These are phyloP conservation scores for Pseudonitzschia pungens DNA, from an alignment of 108 stramenopile species.

Conservation along the genomic window DNA sequence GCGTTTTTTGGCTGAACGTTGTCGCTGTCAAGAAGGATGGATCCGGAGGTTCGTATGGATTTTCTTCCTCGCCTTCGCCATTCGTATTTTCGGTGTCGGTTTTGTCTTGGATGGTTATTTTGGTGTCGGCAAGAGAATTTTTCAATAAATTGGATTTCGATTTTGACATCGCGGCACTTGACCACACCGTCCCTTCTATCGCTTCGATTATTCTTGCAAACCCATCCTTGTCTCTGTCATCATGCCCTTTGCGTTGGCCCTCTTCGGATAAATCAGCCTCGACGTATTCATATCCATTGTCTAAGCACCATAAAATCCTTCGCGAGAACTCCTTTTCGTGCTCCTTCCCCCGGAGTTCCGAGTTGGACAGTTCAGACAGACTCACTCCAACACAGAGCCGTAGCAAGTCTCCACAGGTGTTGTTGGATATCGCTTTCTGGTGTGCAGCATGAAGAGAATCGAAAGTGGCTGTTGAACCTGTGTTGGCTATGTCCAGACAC, in stretches of 20 bases:
- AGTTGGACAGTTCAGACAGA: conserved; percentile 23
- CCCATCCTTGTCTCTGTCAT: conserved; percentile 87
- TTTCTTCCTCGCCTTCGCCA: conserved; percentile 17
- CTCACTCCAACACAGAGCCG: conserved; percentile 71
- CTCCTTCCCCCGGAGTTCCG: conserved; percentile 42
- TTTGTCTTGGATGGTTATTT: conserved; percentile 11
- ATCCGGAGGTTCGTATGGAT: conserved; percentile 32
- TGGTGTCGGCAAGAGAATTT: conserved; percentile 27
- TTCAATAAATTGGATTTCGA: conserved; percentile 20
- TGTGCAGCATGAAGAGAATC: conserved; percentile 55
- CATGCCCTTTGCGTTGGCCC: conserved; percentile 57
- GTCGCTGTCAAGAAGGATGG: conserved; percentile 12
- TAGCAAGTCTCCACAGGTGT: conserved; percentile 58
- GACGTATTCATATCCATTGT: conserved; percentile 87
- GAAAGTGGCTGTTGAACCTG: conserved; percentile 34
- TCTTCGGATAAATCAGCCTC: conserved; percentile 60
- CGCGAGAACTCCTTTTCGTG: conserved; percentile 75
- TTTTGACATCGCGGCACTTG: conserved; percentile 64
- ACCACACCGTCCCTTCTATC: conserved; percentile 79
- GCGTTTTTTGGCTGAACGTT: conserved; percentile 10
- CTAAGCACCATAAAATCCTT: conserved; percentile 83
- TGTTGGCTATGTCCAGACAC: background rate
- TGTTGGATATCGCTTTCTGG: conserved; percentile 30
- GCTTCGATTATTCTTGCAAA: conserved; percentile 85
- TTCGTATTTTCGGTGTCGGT: background rate